phyloP scores from a whole-genome alignment of 768 basidiomycete genomes.

The Ramaria sp. region DNA sequence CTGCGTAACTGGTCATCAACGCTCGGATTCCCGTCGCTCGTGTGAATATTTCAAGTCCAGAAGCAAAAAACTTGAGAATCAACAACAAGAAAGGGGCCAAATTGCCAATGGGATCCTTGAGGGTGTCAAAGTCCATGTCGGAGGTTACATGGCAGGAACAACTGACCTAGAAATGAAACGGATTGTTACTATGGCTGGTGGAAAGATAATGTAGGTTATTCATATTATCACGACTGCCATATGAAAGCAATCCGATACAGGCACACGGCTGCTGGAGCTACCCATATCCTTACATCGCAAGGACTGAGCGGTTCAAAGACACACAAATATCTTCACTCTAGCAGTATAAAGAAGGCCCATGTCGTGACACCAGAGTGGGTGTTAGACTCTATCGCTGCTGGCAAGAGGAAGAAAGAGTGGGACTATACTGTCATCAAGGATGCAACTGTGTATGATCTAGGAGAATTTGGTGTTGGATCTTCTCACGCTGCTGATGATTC shows the following conservation, averaged over 20 bases:
- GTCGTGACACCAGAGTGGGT: conserved; percentile 75
- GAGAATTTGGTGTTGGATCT: not conserved
- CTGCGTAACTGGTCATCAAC: conserved; percentile 59
- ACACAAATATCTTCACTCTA: conserved; percentile 46
- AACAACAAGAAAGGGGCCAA: conserved; percentile 16
- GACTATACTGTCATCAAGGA: conserved; percentile 40
- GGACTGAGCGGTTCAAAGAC: conserved; percentile 63
- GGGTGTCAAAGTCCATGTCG: conserved; percentile 53
- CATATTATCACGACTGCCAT: conserved; percentile 10
- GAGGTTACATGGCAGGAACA: conserved; percentile 57
- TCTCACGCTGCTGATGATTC: not conserved
- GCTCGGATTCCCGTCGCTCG: conserved; percentile 32
- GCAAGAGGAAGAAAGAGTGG: conserved; percentile 50
- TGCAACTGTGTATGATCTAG: conserved; percentile 17
- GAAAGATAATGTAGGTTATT: conserved; percentile 42
- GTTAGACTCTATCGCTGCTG: conserved; percentile 49
- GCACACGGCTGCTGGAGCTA: conserved; percentile 46
- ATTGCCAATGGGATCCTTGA: conserved; percentile 22
- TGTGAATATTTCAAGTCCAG: conserved; percentile 32
- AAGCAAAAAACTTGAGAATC: conserved; percentile 31
- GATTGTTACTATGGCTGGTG: conserved; percentile 55
- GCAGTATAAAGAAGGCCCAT: conserved; percentile 36
- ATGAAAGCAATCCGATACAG: conserved; percentile 23
- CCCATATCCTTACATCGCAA: conserved; percentile 71
- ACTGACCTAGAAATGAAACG: conserved; percentile 77